Conservation (phyloP, 2,329 filamentous ascomycete species). For the Dactylellina drechsleri region DNA sequence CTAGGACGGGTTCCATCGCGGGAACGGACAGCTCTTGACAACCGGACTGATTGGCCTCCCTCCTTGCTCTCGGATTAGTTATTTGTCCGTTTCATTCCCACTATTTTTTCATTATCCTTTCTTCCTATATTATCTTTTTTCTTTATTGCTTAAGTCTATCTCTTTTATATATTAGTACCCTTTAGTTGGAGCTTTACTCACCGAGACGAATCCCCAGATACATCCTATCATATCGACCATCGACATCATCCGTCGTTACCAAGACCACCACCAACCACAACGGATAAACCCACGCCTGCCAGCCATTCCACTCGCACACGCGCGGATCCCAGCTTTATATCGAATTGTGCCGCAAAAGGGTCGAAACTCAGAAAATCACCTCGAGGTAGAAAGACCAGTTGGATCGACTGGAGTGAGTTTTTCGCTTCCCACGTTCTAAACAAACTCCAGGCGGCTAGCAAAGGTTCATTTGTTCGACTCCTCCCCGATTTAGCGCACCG, state of each 20-base stretch:
- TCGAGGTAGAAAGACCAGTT: conserved; percentile 12
- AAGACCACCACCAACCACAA: too few species aligned
- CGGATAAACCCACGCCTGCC: too few species aligned
- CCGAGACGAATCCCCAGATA: too few species aligned
- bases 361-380: conserved; percentile 44
- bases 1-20: conserved; percentile 17
- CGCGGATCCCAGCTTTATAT: conserved; percentile 46
- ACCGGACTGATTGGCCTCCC: too few species aligned
- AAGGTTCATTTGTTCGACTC: conserved; percentile 4
- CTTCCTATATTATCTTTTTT: too few species aligned
- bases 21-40: conserved; percentile 19
- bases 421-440: not conserved
- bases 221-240: too few species aligned
- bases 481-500: conserved; percentile 20
- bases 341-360: conserved; percentile 31
- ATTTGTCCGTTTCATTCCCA: too few species aligned
- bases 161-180: too few species aligned
- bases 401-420: conserved; percentile 17
- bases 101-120: too few species aligned
- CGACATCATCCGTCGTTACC: not conserved
- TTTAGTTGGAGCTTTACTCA: too few species aligned
- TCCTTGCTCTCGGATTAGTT: too few species aligned
- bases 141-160: too few species aligned
- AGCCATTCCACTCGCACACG: conserved; percentile 9
- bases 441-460: conserved; percentile 22